Base-by-base conservation (phyloP, 2,329 filamentous ascomycete genomes). In the Diaporthe eres region DNA sequence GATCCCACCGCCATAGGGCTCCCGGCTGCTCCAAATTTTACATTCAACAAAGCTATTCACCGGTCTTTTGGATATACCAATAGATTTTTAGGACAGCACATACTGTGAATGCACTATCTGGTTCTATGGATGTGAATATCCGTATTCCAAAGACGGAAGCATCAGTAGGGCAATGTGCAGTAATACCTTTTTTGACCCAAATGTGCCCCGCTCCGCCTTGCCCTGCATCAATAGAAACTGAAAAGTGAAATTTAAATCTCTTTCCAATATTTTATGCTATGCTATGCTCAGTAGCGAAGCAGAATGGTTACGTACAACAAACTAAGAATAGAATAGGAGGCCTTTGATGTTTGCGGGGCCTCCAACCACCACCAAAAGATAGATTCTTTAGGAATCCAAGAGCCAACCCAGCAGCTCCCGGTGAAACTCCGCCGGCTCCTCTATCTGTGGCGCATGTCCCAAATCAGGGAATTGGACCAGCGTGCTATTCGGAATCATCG, bases 381-480 rank as follows among this genome's bases (percentile, higher is more conserved):
- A 42, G n/a, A 15, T 13, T 4, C 10, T 9, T 44, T 13, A 70
- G 2, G n/a, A 31, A 2, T 17, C 34, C 49, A 39, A 28, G 25
- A 90, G 78, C 87, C 88, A 90, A 10, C 78, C 81, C 4, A 89
- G 78, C 75, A 90, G 75, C 7, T 84, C 85, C n/a, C 81, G 76
- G 78, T 90, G 86, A 76, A 89, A 90, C 49, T 78, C 80, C 3
- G 83, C 83, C 0, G 88, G 87, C 37, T 86, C 85, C 76, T 89
- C 88, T 72, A 90, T 87, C 78, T 90, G 89, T 19, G 89, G 88
- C 49, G 88, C 85, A 76, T 91, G 89, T 1, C 89, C 89, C 51
- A 89, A 78, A 37, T 86, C 83, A 0, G 84, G 81, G 77, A 90
- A 90, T 63, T 85, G 85, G 51, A 89, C 80, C 71, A 90, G 80